A percentile compares a stretch with the other conserved stretches of the same genome.
Conservation (phyloP, 2,329 filamentous ascomycete species). For the Gremmenia infestans region DNA sequence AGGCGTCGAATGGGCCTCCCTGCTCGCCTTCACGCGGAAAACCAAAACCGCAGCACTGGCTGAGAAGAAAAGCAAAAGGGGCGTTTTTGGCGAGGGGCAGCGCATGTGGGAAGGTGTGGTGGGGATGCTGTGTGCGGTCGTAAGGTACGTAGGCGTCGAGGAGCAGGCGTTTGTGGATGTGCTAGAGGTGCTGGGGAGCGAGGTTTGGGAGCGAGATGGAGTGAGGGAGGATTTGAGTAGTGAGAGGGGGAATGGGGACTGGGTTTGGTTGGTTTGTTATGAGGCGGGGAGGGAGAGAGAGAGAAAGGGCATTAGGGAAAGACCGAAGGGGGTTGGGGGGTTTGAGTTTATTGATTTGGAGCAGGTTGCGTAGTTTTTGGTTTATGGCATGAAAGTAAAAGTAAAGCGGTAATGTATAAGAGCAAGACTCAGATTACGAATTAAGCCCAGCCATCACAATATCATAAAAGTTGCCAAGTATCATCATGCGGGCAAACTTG, state of each 20-base stretch:
- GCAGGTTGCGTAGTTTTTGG: not conserved
- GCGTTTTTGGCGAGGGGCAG: constrained; percentile 55
- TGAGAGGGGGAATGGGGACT: constrained; percentile 64
- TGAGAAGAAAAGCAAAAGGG: constrained; percentile 39
- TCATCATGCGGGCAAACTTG: not conserved
- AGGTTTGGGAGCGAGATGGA: constrained; percentile 40
- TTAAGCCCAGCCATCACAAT: too few relatives aligned
- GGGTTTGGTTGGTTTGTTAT: constrained; percentile 63
- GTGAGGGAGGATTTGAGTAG: constrained; percentile 49
- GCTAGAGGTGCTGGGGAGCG: constrained; percentile 54
- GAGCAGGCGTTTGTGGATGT: constrained; percentile 69
- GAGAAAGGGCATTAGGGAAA: constrained; percentile 31
- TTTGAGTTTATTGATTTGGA: constrained; percentile 26
- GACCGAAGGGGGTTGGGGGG: constrained; percentile 40
- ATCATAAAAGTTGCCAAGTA: too few relatives aligned
- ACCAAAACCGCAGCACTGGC: constrained; percentile 33
- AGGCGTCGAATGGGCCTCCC: constrained; percentile 63
- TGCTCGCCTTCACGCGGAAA: constrained; percentile 47
- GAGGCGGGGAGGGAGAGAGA: constrained; percentile 17
- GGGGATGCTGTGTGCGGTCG: constrained; percentile 54
- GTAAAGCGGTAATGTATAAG: not conserved
- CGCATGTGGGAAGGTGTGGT: constrained; percentile 62
- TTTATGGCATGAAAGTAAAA: not conserved
- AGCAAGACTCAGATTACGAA: not conserved
- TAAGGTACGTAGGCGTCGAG: constrained; percentile 57